Evolutionary conservation across 1,139 yeast genomes (phyloP).

Genomic region (Suhomyces bribrorum): DNA sequence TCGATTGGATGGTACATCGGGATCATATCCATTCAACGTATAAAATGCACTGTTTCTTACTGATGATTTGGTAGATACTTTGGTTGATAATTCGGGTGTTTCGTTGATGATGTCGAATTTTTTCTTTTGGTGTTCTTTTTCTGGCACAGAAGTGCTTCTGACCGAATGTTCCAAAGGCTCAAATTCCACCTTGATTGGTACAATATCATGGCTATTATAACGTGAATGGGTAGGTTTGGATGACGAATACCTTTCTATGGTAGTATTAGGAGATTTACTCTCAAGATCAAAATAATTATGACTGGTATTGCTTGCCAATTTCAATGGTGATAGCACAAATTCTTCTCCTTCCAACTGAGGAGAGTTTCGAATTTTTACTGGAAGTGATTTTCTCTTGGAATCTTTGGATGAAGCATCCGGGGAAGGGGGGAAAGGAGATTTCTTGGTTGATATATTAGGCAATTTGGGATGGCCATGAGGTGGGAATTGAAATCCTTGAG

Average conservation of each 20-base stretch:
- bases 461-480: slow-evolving; percentile 11
- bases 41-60: slow-evolving; percentile 28
- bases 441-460: neutral
- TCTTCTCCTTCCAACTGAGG: slow-evolving; percentile 29
- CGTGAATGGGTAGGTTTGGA: slow-evolving; percentile 41
- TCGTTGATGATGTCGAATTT: slow-evolving; percentile 16
- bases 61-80: slow-evolving; percentile 10
- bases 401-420: slow-evolving; percentile 34
- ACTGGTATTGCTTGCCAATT: slow-evolving; percentile 28
- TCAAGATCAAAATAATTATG: slow-evolving; percentile 23
- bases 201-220: slow-evolving; percentile 46
- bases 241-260: slow-evolving; percentile 28
- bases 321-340: slow-evolving; percentile 49
- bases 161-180: slow-evolving; percentile 26
- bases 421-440: slow-evolving; percentile 32
- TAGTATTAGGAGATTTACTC: slow-evolving; percentile 8
- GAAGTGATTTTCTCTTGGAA: slow-evolving; percentile 38
- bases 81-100: slow-evolving; percentile 4
- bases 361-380: slow-evolving; percentile 28
- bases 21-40: slow-evolving; percentile 25
- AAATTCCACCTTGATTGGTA: slow-evolving; percentile 50
- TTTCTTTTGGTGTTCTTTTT: slow-evolving; percentile 15
- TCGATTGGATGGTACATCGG: slow-evolving; percentile 21
- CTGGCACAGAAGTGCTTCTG: slow-evolving; percentile 37
- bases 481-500: slow-evolving; percentile 31